A percentile compares a stretch with the other conserved stretches of the same genome.
Evolutionary conservation across 1,284 basidiomycete genomes (phyloP).

Genomic region (Erythrobasidium hasegawianum): DNA sequence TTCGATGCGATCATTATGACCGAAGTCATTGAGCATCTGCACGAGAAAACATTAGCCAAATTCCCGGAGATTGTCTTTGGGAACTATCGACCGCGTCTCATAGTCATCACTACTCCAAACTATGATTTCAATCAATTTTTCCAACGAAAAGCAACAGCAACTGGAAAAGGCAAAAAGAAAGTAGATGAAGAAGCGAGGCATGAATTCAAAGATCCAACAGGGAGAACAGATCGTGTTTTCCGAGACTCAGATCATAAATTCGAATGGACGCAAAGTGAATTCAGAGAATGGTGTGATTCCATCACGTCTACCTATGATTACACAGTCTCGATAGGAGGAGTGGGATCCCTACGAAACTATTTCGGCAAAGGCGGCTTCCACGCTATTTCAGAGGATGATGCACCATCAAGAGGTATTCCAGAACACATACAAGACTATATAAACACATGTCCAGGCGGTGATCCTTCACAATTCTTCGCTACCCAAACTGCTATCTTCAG

Average conservation of each 20-base stretch:
- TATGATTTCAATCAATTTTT: conserved; percentile 86
- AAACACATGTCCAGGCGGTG: conserved; percentile 11
- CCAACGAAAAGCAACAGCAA: conserved; percentile 25
- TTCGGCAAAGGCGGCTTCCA: conserved; percentile 27
- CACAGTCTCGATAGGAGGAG: conserved; percentile 35
- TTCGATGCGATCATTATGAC: conserved; percentile 54
- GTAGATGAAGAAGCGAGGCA: conserved; percentile 18
- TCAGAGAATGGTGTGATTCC: conserved; percentile 66
- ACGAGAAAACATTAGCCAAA: conserved; percentile 62
- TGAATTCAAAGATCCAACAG: conserved; percentile 62
- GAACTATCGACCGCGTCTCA: conserved; percentile 69
- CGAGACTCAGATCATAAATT: conserved; percentile 85
- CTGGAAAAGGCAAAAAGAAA: conserved; percentile 2
- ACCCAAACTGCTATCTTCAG: conserved; percentile 28
- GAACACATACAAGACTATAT: conserved; percentile 23
- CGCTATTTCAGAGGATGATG: not conserved
- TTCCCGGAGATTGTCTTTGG: conserved; percentile 79
- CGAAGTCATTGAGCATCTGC: conserved; percentile 74
- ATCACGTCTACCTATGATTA: conserved; percentile 38
- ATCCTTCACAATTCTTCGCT: conserved; percentile 31
- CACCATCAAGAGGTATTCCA: not conserved
- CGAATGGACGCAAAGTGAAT: conserved; percentile 83
- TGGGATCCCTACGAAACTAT: conserved; percentile 40
- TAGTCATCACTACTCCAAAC: conserved; percentile 85
- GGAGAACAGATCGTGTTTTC: conserved; percentile 59